Evolutionary conservation across 345 rosid genomes (phyloP), one percentile per base, ranked within the genome.

Genomic region (Eucalyptus rudis): DNA sequence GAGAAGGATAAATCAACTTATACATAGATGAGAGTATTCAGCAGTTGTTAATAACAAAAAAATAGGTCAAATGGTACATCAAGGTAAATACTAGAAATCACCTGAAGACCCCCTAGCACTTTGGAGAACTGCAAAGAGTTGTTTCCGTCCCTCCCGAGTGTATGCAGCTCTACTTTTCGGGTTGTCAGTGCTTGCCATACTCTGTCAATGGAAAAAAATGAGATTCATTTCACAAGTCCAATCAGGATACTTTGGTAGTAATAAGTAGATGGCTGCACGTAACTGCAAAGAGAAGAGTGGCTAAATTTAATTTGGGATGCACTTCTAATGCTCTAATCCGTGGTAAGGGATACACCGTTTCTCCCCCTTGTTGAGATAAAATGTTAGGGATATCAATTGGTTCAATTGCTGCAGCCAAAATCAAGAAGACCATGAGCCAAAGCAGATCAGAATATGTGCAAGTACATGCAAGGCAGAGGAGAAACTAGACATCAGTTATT

Each of bases 71-170:
- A 81, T 11, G 44, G 49, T 27, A 71, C 5, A 13, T 27, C 33
- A 19, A 87, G 16, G 66, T 59, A 47, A 47, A 44, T 12, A 49
- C 27, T 50, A 50, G 86, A 84, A 36, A 86, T 92, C 90, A 98
- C 99, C 99, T 95, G 99, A 96, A 87, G 99, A 98, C 81, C 99
- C 99, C 93, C 97, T 95, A 59, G 99, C 99, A 95, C 97, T 97
- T 93, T 98, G 99, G 92, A 98, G 91, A 92, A 98, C 98, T 86
- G 99, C 95, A 94, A 98, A 98, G 49, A 98, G 99, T 89, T 96
- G 99, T 89, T 97, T 98, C 93, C 99, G 95, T 90, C 99, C 99
- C 92, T 95, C 99, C 91, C 97, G 94, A 56, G 99, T 94, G 92
- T 94, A 94, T 90, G 98, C 92, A 86, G 99, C 96, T 90, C 95